Conservation (phyloP, 306 rosid genomes). For the Vigna angularis region DNA sequence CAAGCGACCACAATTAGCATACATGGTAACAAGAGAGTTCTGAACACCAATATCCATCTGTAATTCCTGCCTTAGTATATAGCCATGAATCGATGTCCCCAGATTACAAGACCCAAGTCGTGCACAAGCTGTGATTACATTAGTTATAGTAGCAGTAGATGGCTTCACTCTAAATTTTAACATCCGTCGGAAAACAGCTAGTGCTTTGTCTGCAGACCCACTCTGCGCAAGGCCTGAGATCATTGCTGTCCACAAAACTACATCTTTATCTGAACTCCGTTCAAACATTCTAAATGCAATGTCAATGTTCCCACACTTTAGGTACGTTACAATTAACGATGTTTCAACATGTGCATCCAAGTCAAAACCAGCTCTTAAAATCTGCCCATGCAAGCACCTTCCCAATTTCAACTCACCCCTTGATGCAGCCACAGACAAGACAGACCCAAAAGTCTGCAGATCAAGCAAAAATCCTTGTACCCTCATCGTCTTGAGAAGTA, state of each 20-base stretch:
- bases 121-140: conserved; percentile 74
- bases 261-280: conserved; percentile 55
- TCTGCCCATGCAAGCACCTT: conserved; percentile 66
- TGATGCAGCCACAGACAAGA: conserved; percentile 57
- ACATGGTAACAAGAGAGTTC: conserved; percentile 80
- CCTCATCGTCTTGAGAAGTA: conserved; percentile 57
- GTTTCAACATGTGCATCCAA: conserved; percentile 67
- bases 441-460: conserved; percentile 59
- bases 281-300: conserved; percentile 65
- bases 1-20: conserved; percentile 71
- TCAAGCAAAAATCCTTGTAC: conserved; percentile 56
- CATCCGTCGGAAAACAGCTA: conserved; percentile 60
- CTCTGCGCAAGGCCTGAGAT: conserved; percentile 81
- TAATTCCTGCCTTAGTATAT: conserved; percentile 60
- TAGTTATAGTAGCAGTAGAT: conserved; percentile 69
- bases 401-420: conserved; percentile 62
- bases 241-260: conserved; percentile 82
- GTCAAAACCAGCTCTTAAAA: conserved; percentile 64
- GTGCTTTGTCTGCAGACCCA: conserved; percentile 62
- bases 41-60: conserved; percentile 64
- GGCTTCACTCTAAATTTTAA: conserved; percentile 56
- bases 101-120: conserved; percentile 58
- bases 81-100: conserved; percentile 70
- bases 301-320: conserved; percentile 59
- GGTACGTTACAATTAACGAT: conserved; percentile 63